phyloP scores from a whole-genome alignment of 1,284 basidiomycete species.

The Ustilago trichophora region DNA sequence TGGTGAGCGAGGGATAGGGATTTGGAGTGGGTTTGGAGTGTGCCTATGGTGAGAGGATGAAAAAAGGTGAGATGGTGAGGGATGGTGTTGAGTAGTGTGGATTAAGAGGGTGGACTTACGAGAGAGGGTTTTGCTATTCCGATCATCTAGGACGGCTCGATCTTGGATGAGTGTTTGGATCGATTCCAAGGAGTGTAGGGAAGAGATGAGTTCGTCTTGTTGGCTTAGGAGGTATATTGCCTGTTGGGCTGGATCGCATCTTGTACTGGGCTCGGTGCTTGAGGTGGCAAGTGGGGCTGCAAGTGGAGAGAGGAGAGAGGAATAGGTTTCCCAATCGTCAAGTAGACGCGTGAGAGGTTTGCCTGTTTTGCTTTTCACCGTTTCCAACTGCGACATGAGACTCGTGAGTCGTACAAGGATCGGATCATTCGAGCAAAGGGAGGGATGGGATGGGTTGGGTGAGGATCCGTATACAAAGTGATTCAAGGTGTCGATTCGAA shows the following conservation, averaged over 20 bases:
- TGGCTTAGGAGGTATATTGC: conserved; percentile 2
- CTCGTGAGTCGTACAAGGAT: neutral
- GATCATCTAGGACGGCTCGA: no score
- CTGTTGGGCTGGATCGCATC: conserved; percentile 17
- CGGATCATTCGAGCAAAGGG: neutral
- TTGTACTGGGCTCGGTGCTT: neutral
- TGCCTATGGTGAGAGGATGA: no score
- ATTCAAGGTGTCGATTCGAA: neutral
- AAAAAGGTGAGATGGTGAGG: no score
- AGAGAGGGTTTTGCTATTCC: neutral
- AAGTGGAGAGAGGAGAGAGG: no score
- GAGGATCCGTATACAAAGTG: conserved; percentile 6
- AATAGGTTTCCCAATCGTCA: conserved; percentile 7
- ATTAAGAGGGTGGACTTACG: no score
- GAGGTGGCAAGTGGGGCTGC: no score
- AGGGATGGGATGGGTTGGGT: neutral
- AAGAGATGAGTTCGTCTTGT: neutral
- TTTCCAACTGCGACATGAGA: neutral
- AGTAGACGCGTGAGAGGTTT: conserved; percentile 5
- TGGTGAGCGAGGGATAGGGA: no score
- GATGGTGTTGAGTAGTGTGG: no score
- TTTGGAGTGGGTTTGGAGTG: no score
- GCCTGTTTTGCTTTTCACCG: neutral
- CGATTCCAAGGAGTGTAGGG: neutral
- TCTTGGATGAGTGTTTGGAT: neutral